Base-by-base conservation (phyloP, 805 yeast genomes). In the Candida qinlingensis region DNA sequence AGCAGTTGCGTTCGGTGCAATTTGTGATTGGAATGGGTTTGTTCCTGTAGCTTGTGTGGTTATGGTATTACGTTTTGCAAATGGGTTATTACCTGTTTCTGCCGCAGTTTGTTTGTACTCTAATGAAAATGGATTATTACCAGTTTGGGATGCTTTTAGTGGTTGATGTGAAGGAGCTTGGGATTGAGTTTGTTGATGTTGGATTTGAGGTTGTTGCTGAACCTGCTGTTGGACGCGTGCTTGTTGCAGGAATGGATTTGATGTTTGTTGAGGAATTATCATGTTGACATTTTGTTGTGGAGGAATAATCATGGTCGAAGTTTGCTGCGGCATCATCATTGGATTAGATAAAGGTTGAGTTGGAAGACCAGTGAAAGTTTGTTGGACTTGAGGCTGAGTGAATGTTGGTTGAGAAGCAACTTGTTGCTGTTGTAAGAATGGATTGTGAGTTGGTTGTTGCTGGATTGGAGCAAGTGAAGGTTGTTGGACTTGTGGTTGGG, bases 21-120 rank as follows among this genome's bases (percentile, higher is more conserved):
- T 26, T 52, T 48, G 56, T 48, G 44, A 52, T 41, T 51, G 48
- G 47, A 54, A 51, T 31, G 83, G 84, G 53, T 79, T 79, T 13
- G 74, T 64, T 4, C 66, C 64, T 5, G 68, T 57, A 9, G 59
- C 42, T 52, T 64, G 62, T 31, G 57, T 49, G 27, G 44, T 44
- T n/a, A 61, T 8, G 37, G 54, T 36, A 7, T 46, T 40, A 10
- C 48, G 7, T 10, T 42, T 36, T 1, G 65, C 51, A 43, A 59
- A 60, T 45, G 71, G 73, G 53, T 60, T 60, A 36, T 50, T 50
- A 6, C 69, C 59, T 6, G 63, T 46, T 39, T 52, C 54, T 25
- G 55, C 27, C 25, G 57, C 9, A 25, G 50, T 35, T 37, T 41
- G 12, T 46, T 49, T 47, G 41, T 56, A 58, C 39, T 51, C 51